A percentile compares a stretch with the other conserved stretches of the same genome.
Conservation (phyloP, 768 basidiomycete genomes). For the Hygrocybe punicea region DNA sequence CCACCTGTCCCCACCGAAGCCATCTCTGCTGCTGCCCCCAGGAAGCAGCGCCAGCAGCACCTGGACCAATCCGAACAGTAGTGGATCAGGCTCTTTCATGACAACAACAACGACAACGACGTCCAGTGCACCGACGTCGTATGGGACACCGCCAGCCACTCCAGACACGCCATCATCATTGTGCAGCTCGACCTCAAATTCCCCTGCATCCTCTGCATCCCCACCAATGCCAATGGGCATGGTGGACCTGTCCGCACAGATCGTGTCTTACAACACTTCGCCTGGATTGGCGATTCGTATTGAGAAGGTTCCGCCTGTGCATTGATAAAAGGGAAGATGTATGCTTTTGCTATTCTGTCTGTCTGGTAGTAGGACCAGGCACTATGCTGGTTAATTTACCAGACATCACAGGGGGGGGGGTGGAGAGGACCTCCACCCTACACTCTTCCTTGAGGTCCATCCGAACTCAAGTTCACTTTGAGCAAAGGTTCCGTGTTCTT, state of each 20-base stretch:
- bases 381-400: too few species aligned
- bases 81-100: background rate
- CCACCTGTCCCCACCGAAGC: slow-evolving; percentile 33
- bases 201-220: slow-evolving; percentile 59
- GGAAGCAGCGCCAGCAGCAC: background rate
- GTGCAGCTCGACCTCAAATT: slow-evolving; percentile 50
- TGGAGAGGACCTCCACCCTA: too few species aligned
- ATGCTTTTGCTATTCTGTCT: slow-evolving; percentile 58
- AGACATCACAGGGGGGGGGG: too few species aligned
- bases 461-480: too few species aligned
- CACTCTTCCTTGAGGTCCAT: too few species aligned
- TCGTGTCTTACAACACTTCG: slow-evolving; percentile 42
- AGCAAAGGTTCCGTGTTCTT: too few species aligned
- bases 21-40: slow-evolving; percentile 30
- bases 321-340: slow-evolving; percentile 59
- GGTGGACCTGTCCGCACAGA: slow-evolving; percentile 50
- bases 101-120: background rate
- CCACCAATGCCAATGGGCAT: slow-evolving; percentile 56
- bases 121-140: slow-evolving; percentile 12
- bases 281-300: slow-evolving; percentile 37
- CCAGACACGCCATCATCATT: slow-evolving; percentile 54
- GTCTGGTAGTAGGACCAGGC: slow-evolving; percentile 54
- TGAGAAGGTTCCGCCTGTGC: slow-evolving; percentile 31
- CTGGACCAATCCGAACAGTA: background rate
- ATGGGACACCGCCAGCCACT: slow-evolving; percentile 32